Base-by-base conservation (phyloP, 169 alveolate genomes). In the Babesia caballi region DNA sequence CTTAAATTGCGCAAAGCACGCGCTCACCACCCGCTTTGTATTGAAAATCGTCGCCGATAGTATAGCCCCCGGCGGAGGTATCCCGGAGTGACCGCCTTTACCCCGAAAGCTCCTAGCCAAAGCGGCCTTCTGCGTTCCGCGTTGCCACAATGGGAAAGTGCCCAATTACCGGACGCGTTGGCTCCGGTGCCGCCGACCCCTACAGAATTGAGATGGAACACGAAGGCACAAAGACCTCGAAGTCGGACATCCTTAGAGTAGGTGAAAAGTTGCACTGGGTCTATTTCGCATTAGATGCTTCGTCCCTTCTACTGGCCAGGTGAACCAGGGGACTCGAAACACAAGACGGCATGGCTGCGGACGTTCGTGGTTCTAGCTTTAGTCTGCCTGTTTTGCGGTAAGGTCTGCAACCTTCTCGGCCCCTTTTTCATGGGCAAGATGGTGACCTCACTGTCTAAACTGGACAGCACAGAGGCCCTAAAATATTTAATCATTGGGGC, bases 301-400 rank as follows among this genome's bases (percentile, higher is more conserved):
- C 33, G 28, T 11, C 84, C 82, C 17, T 59, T 80, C 47, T 69
- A 54, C 42, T 80, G 88, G 88, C 88, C 88, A 14, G 69, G 53
- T 4, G 41, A 36, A 5, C 23, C 66, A 4, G 46, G 38, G 17
- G 65, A 47, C 61, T 21, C 54, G 21, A 11, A 15, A 6, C 63
- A 66, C 44, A 51, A 68, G 50, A 11, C 17, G 27, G 25, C 44
- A 19, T 23, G 58, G 15, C 65, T 80, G 30, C 42, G 88, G 4
- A 2, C 63, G 28, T 52, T 80, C 28, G 61, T 80, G 17, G 11
- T 69, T 0, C 12, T 80, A 28, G 63, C 83, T 8, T 21, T 69
- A 17, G 38, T 80, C 44, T 59, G 41, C 19, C 60, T 80, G 35
- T 44, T 68, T 28, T 6, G 23, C 46, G 88, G 84, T 4, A 80